phyloP scores from a whole-genome alignment of 805 yeast species.

The Wickerhamomyces xylosicus region DNA sequence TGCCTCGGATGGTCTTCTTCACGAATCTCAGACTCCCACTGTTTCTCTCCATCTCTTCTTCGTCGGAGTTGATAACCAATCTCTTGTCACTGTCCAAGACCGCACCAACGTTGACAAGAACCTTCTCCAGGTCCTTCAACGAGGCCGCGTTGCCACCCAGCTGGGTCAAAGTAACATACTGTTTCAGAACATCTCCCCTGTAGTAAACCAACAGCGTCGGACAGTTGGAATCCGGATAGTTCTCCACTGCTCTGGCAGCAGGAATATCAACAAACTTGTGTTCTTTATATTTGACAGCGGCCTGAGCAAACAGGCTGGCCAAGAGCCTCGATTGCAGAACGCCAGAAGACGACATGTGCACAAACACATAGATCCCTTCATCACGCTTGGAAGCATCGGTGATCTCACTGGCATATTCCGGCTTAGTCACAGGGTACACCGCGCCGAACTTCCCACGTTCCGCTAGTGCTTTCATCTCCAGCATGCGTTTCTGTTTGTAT shows the following conservation, averaged over 20 bases:
- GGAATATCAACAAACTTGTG: constrained; percentile 87
- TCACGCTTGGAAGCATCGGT: constrained; percentile 63
- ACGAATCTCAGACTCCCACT: constrained; percentile 42
- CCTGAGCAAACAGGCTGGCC: constrained; percentile 39
- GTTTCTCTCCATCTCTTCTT: constrained; percentile 44
- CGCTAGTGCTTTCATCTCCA: constrained; percentile 56
- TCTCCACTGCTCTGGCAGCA: constrained; percentile 85
- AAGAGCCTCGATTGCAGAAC: constrained; percentile 67
- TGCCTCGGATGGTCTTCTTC: constrained; percentile 43
- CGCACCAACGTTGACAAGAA: constrained; percentile 58
- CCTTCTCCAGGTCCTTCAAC: constrained; percentile 58
- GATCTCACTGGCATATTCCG: constrained; percentile 79
- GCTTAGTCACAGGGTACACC: constrained; percentile 71
- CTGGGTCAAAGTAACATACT: constrained; percentile 67
- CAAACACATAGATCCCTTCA: constrained; percentile 43
- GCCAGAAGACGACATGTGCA: constrained; percentile 65
- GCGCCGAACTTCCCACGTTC: constrained; percentile 56
- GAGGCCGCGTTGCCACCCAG: constrained; percentile 78
- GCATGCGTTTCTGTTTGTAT: constrained; percentile 69
- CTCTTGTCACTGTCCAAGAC: constrained; percentile 60
- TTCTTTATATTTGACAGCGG: constrained; percentile 67
- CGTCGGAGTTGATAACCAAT: constrained; percentile 48
- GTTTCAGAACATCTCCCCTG: constrained; percentile 70
- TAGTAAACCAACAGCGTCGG: constrained; percentile 84
- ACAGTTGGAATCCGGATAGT: constrained; percentile 81